Evolutionary conservation across 1,139 yeast species (phyloP), one percentile per base, ranked within the genome.

Genomic region (Sugiyamaella pinicola): DNA sequence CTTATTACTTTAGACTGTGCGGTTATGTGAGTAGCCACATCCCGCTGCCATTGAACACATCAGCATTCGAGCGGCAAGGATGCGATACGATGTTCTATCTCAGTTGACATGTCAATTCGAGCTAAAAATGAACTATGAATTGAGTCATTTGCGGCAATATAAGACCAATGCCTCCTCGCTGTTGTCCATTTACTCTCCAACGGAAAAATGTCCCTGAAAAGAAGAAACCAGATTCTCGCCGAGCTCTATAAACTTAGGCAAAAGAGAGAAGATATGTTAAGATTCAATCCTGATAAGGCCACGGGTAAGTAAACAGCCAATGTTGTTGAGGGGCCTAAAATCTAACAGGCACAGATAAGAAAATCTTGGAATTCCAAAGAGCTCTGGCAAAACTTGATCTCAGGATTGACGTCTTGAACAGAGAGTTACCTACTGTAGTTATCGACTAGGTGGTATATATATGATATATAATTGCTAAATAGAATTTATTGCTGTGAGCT

Each of bases 201-300:
- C 4, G 9, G 10, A 19, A 37, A 37, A 15, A 37, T 37, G 41
- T 10, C 21, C 13, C 24, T 18, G 6, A 12, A 37, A 37, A 37
- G 41, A 18, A 37, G 41, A 37, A 12, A 37, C 26, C 13, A 37
- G 15, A 8, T 37, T 37, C 24, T 37, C 2, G 17, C 8, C 24
- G 18, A 37, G 17, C 41, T 37, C 26, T 6, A 37, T 37, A 7
- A 15, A 17, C 21, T 37, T 7, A 21, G 41, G n/a, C 26, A 18
- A 2, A 18, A 10, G 13, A 37, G 41, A 18, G 17, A 18, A 10
- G 13, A 37, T 8, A 10, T 15, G 26, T 9, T 37, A 22, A 7
- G 9, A 37, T 21, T 37, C 15, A 18, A 37, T 37, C 41, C 41
- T 15, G 41, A 37, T 13, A 37, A 12, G 26, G 41, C 41, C 7